Evolutionary conservation across 2,329 filamentous ascomycete genomes (phyloP), one percentile per base, ranked within the genome.

Genomic region (Colletotrichum horii): DNA sequence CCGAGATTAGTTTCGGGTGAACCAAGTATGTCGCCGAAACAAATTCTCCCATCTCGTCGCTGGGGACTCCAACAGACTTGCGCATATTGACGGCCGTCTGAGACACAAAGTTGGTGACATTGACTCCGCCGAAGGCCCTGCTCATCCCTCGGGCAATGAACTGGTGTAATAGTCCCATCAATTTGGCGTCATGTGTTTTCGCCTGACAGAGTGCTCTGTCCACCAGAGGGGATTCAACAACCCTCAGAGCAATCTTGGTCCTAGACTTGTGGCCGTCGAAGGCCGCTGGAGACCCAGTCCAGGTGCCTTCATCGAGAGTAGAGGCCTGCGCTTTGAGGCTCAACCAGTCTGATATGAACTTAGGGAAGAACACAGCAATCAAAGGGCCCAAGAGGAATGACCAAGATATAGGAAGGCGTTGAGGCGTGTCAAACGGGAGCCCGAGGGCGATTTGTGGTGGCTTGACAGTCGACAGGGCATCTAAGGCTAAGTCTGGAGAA

Each of bases 331-430:
- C 79, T 8, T 79, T 79, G 28, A 87, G 65, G 0, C 84, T 83
- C 19, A 88, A 78, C 8, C 79, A 56, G 12, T 78, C 71, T 7
- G 78, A 75, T 6, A 88, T 4, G 55, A 81, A 81, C 2, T 76
- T 74, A 1, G 87, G 87, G 9, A 87, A 78, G 71, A 84, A 82
- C 8, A 80, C 79, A 12, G 80, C 82, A 7, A 87, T 64, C 8
- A 87, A 75, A 0, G 87, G 85, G 5, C 77, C 78, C 1, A 89
- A 82, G 6, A 89, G 83, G 70, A 83, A 89, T 0, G 78, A 79
- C 86, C 84, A 88, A 1, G 86, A 87, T 32, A 89, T 85, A 3
- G 83, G 81, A 1, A 89, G 81, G 8, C 81, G 79, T 22, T 81
- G 80, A 3, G 82, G 79, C 9, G 81, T 81, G 66, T 88, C 86